A percentile compares a stretch with the other conserved stretches of the same genome.
Evolutionary conservation across 1,284 basidiomycete species (phyloP).

Genomic region (Amanita bisporigera): DNA sequence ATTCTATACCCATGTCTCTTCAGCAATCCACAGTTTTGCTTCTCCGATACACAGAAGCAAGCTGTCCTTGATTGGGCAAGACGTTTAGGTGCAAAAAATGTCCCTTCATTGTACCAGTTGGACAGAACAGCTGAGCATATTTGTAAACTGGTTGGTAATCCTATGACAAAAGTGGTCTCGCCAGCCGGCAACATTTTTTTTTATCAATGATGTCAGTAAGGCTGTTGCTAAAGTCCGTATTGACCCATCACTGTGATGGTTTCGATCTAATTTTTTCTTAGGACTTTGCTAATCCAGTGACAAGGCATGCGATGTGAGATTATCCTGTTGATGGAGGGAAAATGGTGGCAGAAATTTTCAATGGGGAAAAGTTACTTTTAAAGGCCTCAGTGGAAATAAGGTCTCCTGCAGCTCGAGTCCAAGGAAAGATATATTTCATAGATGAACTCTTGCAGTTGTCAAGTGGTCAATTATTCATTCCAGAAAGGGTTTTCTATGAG

Average conservation of each 20-base stretch:
- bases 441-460: constrained; percentile 2
- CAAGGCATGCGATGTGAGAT: constrained; percentile 26
- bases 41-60: constrained; percentile 35
- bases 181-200: constrained; percentile 33
- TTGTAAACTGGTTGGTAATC: constrained; percentile 20
- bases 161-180: constrained; percentile 23
- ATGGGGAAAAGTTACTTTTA: constrained; percentile 34
- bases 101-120: constrained; percentile 27
- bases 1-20: constrained; percentile 36
- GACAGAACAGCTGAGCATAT: constrained; percentile 14
- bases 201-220: constrained; percentile 31
- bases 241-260: too few species aligned
- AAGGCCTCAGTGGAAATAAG: constrained; percentile 20
- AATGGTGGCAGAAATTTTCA: constrained; percentile 28
- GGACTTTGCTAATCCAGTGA: constrained; percentile 40
- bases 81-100: constrained; percentile 28
- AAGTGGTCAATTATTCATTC: constrained; percentile 3
- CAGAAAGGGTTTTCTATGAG: not conserved
- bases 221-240: constrained; percentile 19
- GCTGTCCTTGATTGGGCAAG: constrained; percentile 38
- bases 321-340: constrained; percentile 34
- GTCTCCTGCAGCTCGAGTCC: constrained; percentile 6
- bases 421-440: constrained; percentile 3
- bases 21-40: constrained; percentile 29
- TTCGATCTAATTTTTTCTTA: constrained; percentile 16